Percentiles rank a stretch among this genome's conserved stretches.
Evolutionary conservation across 108 stramenopile genomes (phyloP).

Genomic region (Chaetoceros muelleri): DNA sequence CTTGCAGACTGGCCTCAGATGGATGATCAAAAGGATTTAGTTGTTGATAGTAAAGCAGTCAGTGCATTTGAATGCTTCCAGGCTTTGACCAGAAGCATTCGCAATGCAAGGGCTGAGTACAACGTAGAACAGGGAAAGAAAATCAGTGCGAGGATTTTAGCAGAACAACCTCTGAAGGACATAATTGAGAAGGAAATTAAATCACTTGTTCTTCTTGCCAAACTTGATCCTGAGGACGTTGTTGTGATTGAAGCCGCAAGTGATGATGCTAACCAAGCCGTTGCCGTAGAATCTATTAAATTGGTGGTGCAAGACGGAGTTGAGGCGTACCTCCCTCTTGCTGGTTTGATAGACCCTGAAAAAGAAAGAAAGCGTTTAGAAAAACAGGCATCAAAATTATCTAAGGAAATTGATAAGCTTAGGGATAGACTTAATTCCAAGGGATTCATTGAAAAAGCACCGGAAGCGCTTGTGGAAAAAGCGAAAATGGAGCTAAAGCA

Average conservation of each 20-base stretch:
- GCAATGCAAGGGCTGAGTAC: constrained; percentile 87
- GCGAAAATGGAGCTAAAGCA: constrained; percentile 67
- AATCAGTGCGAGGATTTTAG: constrained; percentile 66
- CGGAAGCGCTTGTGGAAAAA: constrained; percentile 71
- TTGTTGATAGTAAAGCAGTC: constrained; percentile 47
- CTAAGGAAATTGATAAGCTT: constrained; percentile 67
- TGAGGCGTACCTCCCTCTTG: constrained; percentile 76
- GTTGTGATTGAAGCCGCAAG: constrained; percentile 48
- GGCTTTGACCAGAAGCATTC: constrained; percentile 76
- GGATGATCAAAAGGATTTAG: constrained; percentile 51
- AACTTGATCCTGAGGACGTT: constrained; percentile 66
- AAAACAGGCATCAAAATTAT: constrained; percentile 74
- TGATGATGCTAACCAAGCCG: constrained; percentile 48
- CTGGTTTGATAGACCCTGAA: constrained; percentile 75
- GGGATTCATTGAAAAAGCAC: constrained; percentile 86
- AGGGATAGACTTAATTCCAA: constrained; percentile 57
- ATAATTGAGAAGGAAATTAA: constrained; percentile 58
- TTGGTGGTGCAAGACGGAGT: constrained; percentile 79
- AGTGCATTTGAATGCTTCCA: constrained; percentile 76
- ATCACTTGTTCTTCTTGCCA: constrained; percentile 68
- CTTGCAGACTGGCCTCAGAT: constrained; percentile 84
- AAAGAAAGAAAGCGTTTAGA: constrained; percentile 69
- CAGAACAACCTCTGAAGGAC: constrained; percentile 39
- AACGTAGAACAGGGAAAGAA: constrained; percentile 84
- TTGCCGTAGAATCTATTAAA: constrained; percentile 51